Conservation (phyloP, 106 monocot genomes). For the Hemerocallis citrina region DNA sequence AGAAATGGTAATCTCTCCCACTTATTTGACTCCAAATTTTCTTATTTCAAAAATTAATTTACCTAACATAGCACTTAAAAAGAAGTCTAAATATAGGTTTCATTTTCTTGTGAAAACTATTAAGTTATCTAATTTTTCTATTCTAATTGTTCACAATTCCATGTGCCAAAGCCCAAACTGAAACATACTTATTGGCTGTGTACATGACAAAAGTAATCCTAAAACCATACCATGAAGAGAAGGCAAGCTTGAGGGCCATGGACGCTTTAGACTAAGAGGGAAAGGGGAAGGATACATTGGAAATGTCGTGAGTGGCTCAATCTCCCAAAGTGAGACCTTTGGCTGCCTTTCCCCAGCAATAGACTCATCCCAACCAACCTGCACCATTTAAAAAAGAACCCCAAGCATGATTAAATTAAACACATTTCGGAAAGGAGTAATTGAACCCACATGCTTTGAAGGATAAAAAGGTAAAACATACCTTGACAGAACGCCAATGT, state of each 20-base stretch:
- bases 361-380: slow-evolving; percentile 99
- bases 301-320: slow-evolving; percentile 64
- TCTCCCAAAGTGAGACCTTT: slow-evolving; percentile 21
- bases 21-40: too few species aligned
- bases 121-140: too few species aligned
- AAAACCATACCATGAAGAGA: slow-evolving; percentile 38
- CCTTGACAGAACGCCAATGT: slow-evolving; percentile 97
- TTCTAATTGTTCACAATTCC: too few species aligned
- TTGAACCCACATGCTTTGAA: neutral
- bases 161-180: too few species aligned
- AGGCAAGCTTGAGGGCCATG: slow-evolving; percentile 82
- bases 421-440: neutral
- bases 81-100: too few species aligned
- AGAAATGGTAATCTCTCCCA: too few species aligned
- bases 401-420: too few species aligned
- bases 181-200: neutral
- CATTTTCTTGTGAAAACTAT: too few species aligned
- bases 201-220: neutral
- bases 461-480: too few species aligned
- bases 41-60: too few species aligned
- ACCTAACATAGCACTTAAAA: too few species aligned
- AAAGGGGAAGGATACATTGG: slow-evolving; percentile 93
- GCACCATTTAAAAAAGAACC: neutral
- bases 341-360: slow-evolving; percentile 81
- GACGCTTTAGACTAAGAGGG: slow-evolving; percentile 80